phyloP scores from a whole-genome alignment of 345 rosid genomes.

The Nasturtium officinale region DNA sequence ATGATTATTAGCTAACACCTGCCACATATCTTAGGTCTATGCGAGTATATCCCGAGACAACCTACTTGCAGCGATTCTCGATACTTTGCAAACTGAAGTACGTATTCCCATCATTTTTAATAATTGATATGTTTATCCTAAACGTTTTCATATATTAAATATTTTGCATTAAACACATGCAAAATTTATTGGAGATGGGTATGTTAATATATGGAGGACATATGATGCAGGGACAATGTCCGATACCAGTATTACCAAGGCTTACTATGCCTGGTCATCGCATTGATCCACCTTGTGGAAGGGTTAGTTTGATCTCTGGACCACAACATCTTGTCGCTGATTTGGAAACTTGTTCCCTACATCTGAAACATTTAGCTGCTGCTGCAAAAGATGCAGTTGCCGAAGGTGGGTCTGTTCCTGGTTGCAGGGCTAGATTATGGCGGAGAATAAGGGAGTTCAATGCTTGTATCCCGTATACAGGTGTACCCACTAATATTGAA shows the following conservation, averaged over 20 bases:
- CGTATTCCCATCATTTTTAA: conserved; percentile 41
- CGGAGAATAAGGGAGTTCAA: conserved; percentile 99
- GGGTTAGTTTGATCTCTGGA: conserved; percentile 65
- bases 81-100: conserved; percentile 95
- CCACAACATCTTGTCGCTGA: conserved; percentile 60
- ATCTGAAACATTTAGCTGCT: conserved; percentile 93
- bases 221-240: conserved; percentile 71
- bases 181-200: conserved; percentile 4
- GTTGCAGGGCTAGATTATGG: conserved; percentile 95
- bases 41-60: conserved; percentile 95
- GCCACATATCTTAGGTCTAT: conserved; percentile 64
- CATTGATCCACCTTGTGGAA: conserved; percentile 97
- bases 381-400: conserved; percentile 99
- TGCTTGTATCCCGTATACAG: conserved; percentile 85
- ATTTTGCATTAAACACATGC: background rate
- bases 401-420: conserved; percentile 95
- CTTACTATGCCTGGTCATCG: conserved; percentile 99
- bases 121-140: conserved; percentile 13
- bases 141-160: conserved; percentile 5
- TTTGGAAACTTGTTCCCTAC: conserved; percentile 73
- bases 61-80: conserved; percentile 96
- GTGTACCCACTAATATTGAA: conserved; percentile 81
- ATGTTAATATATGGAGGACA: conserved; percentile 19
- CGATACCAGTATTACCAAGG: conserved; percentile 90
- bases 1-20: conserved; percentile 40